A percentile compares a stretch with the other conserved stretches of the same genome.
phyloP scores from a whole-genome alignment of 495 filamentous ascomycete genomes.

The Bombardia bombarda region DNA sequence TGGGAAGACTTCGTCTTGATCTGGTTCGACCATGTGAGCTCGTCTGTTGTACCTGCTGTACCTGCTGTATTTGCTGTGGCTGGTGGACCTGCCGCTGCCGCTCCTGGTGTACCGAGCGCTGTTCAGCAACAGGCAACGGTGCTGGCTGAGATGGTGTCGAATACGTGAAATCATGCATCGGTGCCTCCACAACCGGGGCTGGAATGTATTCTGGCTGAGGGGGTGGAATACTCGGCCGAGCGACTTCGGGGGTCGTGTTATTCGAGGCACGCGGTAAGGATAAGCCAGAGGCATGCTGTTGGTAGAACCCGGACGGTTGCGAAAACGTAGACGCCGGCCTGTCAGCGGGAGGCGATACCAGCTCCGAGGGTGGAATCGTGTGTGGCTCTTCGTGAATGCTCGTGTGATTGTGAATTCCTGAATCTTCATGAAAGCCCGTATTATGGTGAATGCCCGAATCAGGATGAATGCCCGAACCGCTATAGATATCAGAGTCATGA shows the following conservation, averaged over 20 bases:
- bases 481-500: too few species aligned
- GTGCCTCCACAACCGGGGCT: constrained; percentile 2
- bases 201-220: constrained; percentile 6
- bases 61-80: background rate
- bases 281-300: constrained; percentile 13
- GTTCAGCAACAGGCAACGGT: constrained; percentile 2
- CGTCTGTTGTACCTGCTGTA: constrained; percentile 2
- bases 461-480: too few species aligned
- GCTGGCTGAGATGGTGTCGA: constrained; percentile 1
- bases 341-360: constrained; percentile 9
- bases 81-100: too few species aligned
- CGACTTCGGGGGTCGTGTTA: background rate
- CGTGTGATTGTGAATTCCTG: too few species aligned
- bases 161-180: constrained; percentile 7
- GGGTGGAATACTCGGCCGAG: constrained; percentile 3
- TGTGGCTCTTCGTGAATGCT: too few species aligned
- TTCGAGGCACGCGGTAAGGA: constrained; percentile 8
- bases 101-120: too few species aligned
- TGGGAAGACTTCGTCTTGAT: constrained; percentile 6
- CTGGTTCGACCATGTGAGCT: background rate
- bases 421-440: too few species aligned
- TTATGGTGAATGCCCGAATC: too few species aligned
- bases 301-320: constrained; percentile 9
- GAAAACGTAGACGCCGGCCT: constrained; percentile 8
- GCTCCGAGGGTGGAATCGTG: constrained; percentile 3